phyloP scores from a whole-genome alignment of 164 flowering plant genomes.

The Chimonanthus praecox region DNA sequence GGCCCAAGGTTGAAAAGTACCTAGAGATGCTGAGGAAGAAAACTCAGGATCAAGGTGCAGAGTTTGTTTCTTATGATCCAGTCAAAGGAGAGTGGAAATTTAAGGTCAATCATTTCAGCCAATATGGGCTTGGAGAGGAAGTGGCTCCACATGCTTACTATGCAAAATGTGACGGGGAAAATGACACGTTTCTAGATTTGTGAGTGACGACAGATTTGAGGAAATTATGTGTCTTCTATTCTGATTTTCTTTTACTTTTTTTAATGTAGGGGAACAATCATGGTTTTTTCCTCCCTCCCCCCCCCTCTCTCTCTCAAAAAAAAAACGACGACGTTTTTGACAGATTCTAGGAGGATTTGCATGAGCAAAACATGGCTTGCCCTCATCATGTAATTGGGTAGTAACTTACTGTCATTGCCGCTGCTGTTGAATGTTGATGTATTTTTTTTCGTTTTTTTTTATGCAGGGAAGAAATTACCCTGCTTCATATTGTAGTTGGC shows the following conservation, averaged over 20 bases:
- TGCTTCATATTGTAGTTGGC: no score
- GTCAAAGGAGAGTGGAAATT: slow-evolving; percentile 91
- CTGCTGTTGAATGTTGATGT: no score
- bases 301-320: not conserved
- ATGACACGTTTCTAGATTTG: not conserved
- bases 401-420: no score
- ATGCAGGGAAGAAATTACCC: no score
- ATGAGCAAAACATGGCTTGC: no score
- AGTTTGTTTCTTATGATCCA: slow-evolving; percentile 77
- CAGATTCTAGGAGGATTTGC: no score
- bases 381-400: no score
- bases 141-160: not conserved
- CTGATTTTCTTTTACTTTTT: no score
- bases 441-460: not conserved
- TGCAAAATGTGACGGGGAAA: not conserved
- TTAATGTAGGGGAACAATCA: not conserved
- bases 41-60: slow-evolving; percentile 88
- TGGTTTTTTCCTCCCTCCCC: not conserved
- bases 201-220: not conserved
- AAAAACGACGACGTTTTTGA: not conserved
- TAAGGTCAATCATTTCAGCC: slow-evolving; percentile 75
- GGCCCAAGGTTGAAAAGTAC: slow-evolving; percentile 64
- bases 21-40: slow-evolving; percentile 73
- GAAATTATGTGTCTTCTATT: not conserved
- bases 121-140: slow-evolving; percentile 40